phyloP scores from a whole-genome alignment of 2,329 filamentous ascomycete species.

The Aspergillus ustus region DNA sequence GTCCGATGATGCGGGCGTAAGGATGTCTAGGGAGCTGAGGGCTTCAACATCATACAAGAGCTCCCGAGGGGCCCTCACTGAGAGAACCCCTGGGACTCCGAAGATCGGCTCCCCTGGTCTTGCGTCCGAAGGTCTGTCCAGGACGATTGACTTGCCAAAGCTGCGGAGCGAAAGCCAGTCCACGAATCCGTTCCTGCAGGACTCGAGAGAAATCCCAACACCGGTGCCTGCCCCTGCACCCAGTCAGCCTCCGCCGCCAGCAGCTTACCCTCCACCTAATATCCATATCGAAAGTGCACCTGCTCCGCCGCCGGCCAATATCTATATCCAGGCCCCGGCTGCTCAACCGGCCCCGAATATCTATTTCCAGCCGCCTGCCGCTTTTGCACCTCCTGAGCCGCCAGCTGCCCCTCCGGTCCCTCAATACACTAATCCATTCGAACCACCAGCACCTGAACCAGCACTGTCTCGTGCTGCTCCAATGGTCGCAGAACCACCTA shows the following conservation, averaged over 20 bases:
- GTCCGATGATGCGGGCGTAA: conserved; percentile 6
- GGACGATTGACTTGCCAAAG: neutral
- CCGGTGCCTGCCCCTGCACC: conserved; percentile 1
- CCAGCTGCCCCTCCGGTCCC: neutral
- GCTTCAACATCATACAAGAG: neutral
- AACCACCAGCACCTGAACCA: neutral
- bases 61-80: neutral
- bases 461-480: neutral
- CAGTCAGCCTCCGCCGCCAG: neutral
- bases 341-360: conserved; percentile 8
- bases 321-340: conserved; percentile 8
- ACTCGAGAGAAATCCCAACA: conserved; percentile 7
- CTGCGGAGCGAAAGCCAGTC: conserved; percentile 7
- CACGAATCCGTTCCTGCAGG: conserved; percentile 21
- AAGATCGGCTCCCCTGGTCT: neutral
- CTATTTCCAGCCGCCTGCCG: conserved; percentile 1
- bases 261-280: conserved; percentile 6
- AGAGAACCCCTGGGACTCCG: neutral
- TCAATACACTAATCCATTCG: neutral
- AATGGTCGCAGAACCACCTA: neutral
- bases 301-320: conserved; percentile 11
- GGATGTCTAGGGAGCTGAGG: neutral
- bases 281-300: conserved; percentile 7
- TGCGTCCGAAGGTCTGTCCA: neutral
- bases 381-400: neutral